These are phyloP conservation scores for Skeletonema potamos DNA, from an alignment of 108 stramenopile genomes.

Conservation along the genomic window DNA sequence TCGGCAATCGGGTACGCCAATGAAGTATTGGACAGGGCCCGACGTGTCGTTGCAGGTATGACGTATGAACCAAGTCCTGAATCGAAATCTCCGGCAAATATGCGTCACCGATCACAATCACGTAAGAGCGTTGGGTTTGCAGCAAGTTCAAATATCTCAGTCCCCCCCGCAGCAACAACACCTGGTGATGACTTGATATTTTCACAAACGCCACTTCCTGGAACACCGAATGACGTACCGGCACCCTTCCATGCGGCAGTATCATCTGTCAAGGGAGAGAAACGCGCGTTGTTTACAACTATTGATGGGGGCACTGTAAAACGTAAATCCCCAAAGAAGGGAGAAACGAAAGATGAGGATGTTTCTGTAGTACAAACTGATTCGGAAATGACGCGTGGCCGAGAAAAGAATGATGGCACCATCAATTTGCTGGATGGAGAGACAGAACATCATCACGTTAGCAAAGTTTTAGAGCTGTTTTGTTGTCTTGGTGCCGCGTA, in stretches of 20 bases:
- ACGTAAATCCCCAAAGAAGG: slow-evolving; percentile 17
- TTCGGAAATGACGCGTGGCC: not conserved
- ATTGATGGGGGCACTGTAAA: slow-evolving; percentile 3
- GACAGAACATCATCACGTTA: slow-evolving; percentile 21
- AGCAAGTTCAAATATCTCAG: not conserved
- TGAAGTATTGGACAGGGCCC: slow-evolving; percentile 31
- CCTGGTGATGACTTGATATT: not conserved
- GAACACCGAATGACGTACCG: slow-evolving; percentile 10
- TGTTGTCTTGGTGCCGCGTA: slow-evolving; percentile 67
- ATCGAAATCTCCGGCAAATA: not conserved
- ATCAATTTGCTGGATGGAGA: slow-evolving; percentile 17
- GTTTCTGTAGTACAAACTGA: not conserved
- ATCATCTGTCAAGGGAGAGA: slow-evolving; percentile 38
- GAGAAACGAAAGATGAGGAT: slow-evolving; percentile 24
- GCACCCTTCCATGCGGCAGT: slow-evolving; percentile 34
- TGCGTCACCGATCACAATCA: not conserved
- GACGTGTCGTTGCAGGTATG: slow-evolving; percentile 33
- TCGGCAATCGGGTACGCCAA: slow-evolving; percentile 39
- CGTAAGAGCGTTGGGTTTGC: slow-evolving; percentile 1
- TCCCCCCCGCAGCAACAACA: not conserved
- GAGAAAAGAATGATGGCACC: slow-evolving; percentile 16
- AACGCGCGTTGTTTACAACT: slow-evolving; percentile 21
- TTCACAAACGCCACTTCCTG: not conserved
- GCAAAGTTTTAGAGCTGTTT: slow-evolving; percentile 54
- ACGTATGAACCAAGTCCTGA: slow-evolving; percentile 45